Conservation (phyloP, 768 basidiomycete genomes). For the Clitopilus passeckerianus region DNA sequence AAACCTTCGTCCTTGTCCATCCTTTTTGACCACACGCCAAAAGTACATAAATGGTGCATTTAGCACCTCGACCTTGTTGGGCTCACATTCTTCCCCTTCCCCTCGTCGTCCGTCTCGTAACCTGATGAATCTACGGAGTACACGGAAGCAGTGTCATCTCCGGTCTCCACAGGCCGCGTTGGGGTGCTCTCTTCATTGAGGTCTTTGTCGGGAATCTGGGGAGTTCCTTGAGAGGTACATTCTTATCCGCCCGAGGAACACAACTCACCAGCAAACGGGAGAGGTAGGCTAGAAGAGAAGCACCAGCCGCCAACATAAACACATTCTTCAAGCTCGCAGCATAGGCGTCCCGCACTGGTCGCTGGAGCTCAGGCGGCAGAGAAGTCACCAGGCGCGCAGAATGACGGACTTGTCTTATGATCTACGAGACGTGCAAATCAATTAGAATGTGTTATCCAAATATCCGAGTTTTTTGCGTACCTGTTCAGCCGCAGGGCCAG, state of each 20-base stretch:
- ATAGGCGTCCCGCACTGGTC: slow-evolving; percentile 50
- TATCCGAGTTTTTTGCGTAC: slow-evolving; percentile 17
- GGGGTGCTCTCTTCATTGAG: slow-evolving; percentile 7
- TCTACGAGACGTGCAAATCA: slow-evolving; percentile 20
- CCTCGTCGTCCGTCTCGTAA: slow-evolving; percentile 12
- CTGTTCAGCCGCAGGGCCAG: slow-evolving; percentile 35
- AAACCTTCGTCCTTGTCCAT: too few species aligned
- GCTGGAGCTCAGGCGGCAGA: slow-evolving; percentile 42
- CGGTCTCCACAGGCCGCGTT: neutral
- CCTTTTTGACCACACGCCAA: too few species aligned
- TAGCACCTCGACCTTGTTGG: neutral
- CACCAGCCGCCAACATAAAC: slow-evolving; percentile 46
- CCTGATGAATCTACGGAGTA: slow-evolving; percentile 4
- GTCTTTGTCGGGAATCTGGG: slow-evolving; percentile 18
- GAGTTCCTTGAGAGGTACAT: too few species aligned
- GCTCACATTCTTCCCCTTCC: slow-evolving; percentile 2
- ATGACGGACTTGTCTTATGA: slow-evolving; percentile 48
- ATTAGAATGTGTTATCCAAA: neutral
- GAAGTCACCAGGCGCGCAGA: slow-evolving; percentile 41
- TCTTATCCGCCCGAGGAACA: too few species aligned
- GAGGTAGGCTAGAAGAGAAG: slow-evolving; percentile 45
- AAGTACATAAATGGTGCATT: neutral
- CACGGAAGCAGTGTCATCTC: slow-evolving; percentile 4
- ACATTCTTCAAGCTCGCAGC: slow-evolving; percentile 45
- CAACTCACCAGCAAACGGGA: slow-evolving; percentile 44